phyloP scores from a whole-genome alignment of 2,329 filamentous ascomycete genomes.

The Leptographium galeiforme region DNA sequence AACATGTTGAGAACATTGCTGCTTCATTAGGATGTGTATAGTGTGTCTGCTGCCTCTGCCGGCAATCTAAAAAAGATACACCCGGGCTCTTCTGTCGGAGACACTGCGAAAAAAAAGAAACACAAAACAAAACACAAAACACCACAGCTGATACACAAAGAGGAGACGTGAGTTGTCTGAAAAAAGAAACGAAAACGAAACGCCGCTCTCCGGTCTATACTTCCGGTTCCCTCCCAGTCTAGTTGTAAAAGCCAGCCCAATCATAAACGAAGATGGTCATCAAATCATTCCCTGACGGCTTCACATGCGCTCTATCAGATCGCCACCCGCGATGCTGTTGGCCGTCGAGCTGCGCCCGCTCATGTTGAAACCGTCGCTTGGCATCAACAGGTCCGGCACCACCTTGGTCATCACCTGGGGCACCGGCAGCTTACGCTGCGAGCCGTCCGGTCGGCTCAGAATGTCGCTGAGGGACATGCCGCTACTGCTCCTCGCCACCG shows the following conservation, averaged over 20 bases:
- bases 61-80: background rate
- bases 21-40: background rate
- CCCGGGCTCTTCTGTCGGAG: background rate
- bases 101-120: background rate
- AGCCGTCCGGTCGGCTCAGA: slow-evolving; percentile 76
- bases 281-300: background rate
- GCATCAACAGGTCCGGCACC: slow-evolving; percentile 68
- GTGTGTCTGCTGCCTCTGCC: background rate
- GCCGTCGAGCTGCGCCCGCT: slow-evolving; percentile 67
- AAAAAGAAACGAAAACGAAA: background rate
- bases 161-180: background rate
- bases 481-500: slow-evolving; percentile 41
- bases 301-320: slow-evolving; percentile 29
- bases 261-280: background rate
- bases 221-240: background rate
- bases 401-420: slow-evolving; percentile 75
- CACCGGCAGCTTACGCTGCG: slow-evolving; percentile 80
- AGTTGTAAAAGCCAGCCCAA: background rate
- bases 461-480: slow-evolving; percentile 85
- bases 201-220: slow-evolving; percentile 3
- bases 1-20: background rate
- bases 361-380: slow-evolving; percentile 48
- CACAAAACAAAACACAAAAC: background rate
- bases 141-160: background rate
- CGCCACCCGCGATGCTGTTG: slow-evolving; percentile 63